Evolutionary conservation across 2,329 filamentous ascomycete genomes (phyloP), one percentile per base, ranked within the genome.

Genomic region (Cladosporium sp.): DNA sequence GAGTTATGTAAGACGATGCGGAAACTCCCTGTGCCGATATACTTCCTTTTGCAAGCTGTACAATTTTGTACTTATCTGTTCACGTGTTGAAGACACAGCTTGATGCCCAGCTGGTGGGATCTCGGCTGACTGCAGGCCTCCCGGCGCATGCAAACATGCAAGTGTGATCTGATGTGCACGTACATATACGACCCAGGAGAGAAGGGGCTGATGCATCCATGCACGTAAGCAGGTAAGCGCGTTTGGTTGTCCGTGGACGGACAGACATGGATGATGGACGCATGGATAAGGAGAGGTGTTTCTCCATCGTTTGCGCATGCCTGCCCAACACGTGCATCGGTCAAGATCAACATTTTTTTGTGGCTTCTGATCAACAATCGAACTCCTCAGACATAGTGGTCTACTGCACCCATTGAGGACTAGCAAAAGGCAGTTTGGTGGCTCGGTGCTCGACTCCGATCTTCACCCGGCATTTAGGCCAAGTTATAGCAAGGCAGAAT

Each of bases 111-210:
- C 25, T 30, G 25, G 26, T 32, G 49, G 49, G 28, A 28, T 46
- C 56, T 28, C 32, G 56, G 34, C 56, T 58, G 56, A 58, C 56
- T 58, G 56, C 56, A 58, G 46, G 43, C n/a, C 46, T 49, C 46
- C 25, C 13, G 32, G 32, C 32, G 54, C 54, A 18, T 11, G 54
- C 32, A 39, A 23, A 39, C 32, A 58, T 58, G 56, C 56, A 21
- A n/a, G 56, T 46, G 56, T 58, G 56, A 58, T 43, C 56, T 58
- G 56, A 58, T 58, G 56, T 58, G 34, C 54, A 57, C 54, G 54
- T 57, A 57, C 54, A 39, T 57, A 39, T 39, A 34, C 30, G 54
- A 36, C 28, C 54, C 11, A 34, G n/a, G 23, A 39, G 30, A 34
- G 10, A 2, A 36, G 30, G 54, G 54, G 32, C 54, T 25, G 32